Conservation (phyloP, 2,329 filamentous ascomycete genomes). For the Chalara sp. region DNA sequence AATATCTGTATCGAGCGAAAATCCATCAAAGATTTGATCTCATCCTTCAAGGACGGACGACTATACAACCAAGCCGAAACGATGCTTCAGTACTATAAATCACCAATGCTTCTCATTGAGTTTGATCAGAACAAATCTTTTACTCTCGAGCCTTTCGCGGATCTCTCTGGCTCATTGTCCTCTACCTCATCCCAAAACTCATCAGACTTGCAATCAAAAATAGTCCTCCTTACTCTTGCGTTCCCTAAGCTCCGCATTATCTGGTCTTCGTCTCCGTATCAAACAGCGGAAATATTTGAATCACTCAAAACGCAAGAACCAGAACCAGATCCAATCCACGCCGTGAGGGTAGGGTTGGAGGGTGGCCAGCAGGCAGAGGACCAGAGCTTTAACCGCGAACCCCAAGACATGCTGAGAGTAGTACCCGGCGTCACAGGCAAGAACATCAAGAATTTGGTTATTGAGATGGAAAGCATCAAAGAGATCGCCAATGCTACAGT, state of each 20-base stretch:
- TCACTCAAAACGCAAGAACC: constrained; percentile 82
- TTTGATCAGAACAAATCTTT: constrained; percentile 98
- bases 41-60: constrained; percentile 84
- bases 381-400: constrained; percentile 73
- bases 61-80: constrained; percentile 88
- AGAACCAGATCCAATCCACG: constrained; percentile 85
- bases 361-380: constrained; percentile 54
- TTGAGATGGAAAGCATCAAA: constrained; percentile 67
- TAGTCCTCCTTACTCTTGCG: constrained; percentile 85
- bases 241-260: constrained; percentile 88
- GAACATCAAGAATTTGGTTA: constrained; percentile 64
- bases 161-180: constrained; percentile 53
- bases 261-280: constrained; percentile 89
- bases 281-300: constrained; percentile 95
- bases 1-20: constrained; percentile 93
- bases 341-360: constrained; percentile 76
- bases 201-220: constrained; percentile 81
- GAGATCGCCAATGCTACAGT: constrained; percentile 84
- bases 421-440: constrained; percentile 81
- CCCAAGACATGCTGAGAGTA: constrained; percentile 81
- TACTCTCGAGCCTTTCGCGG: constrained; percentile 77
- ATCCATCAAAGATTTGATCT: constrained; percentile 83
- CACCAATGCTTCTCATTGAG: constrained; percentile 87
- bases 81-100: constrained; percentile 91
- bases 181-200: constrained; percentile 56